Evolutionary conservation across 1,284 basidiomycete genomes (phyloP).

Genomic region (Pterula multifida): DNA sequence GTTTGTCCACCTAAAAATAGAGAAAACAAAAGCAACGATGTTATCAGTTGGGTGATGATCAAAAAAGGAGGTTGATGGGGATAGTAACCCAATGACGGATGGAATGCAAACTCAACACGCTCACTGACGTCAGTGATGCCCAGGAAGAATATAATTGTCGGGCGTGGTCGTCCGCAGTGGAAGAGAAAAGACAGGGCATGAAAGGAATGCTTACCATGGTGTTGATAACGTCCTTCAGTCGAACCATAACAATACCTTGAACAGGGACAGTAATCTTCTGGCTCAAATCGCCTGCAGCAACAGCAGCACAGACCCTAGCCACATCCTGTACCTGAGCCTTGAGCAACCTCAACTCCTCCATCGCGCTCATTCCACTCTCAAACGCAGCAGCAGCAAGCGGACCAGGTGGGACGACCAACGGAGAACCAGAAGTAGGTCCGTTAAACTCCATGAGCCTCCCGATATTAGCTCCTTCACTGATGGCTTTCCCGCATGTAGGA

Average conservation of each 20-base stretch:
- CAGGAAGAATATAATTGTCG: too few relatives aligned
- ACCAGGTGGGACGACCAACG: conserved; percentile 9
- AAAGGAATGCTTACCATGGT: conserved; percentile 57
- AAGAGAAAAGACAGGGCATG: conserved; percentile 10
- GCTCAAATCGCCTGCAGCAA: conserved; percentile 86
- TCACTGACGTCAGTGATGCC: too few relatives aligned
- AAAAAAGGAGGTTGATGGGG: too few relatives aligned
- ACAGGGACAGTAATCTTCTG: conserved; percentile 97
- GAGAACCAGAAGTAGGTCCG: background rate
- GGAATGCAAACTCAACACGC: too few relatives aligned
- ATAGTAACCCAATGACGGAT: too few relatives aligned
- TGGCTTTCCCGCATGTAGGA: background rate
- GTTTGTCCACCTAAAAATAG: conserved; percentile 47
- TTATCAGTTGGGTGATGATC: too few relatives aligned
- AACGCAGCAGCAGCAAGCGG: conserved; percentile 45
- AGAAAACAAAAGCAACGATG: too few relatives aligned
- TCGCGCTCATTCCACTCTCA: conserved; percentile 51
- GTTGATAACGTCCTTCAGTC: conserved; percentile 97
- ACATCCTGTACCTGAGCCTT: conserved; percentile 81
- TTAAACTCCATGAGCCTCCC: background rate
- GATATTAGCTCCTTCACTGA: background rate
- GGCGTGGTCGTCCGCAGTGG: too few relatives aligned
- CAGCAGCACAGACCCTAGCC: conserved; percentile 72
- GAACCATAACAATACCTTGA: conserved; percentile 93
- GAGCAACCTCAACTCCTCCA: conserved; percentile 66